These are phyloP conservation scores for Rhizopus stolonifer DNA, from an alignment of 371 early-diverging fungal genomes.

Conservation along the genomic window DNA sequence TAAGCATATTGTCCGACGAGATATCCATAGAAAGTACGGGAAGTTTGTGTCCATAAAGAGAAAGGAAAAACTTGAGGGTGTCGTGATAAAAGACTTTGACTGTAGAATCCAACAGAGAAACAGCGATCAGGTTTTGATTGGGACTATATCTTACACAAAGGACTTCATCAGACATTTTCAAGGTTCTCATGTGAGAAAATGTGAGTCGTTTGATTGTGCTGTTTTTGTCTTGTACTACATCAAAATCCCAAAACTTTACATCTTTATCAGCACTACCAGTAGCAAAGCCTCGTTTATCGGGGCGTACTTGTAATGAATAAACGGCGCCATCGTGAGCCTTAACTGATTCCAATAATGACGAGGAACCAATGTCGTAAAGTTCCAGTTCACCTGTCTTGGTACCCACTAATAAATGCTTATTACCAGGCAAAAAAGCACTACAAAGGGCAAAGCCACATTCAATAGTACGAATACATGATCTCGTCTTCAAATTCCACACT, in stretches of 20 bases:
- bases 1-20: constrained; percentile 85
- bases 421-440: constrained; percentile 88
- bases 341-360: constrained; percentile 76
- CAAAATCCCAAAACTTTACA: constrained; percentile 97
- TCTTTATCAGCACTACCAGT: constrained; percentile 94
- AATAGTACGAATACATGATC: constrained; percentile 82
- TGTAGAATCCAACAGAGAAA: constrained; percentile 89
- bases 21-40: constrained; percentile 96
- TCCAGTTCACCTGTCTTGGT: constrained; percentile 90
- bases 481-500: constrained; percentile 86
- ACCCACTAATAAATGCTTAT: constrained; percentile 85
- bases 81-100: constrained; percentile 96
- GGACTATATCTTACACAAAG: constrained; percentile 84
- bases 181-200: constrained; percentile 82
- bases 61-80: constrained; percentile 93
- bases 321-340: constrained; percentile 89
- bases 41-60: constrained; percentile 93
- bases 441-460: constrained; percentile 86
- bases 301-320: constrained; percentile 85
- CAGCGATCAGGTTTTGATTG: constrained; percentile 85
- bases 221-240: constrained; percentile 43
- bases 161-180: constrained; percentile 93
- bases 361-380: constrained; percentile 84
- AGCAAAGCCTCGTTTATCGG: constrained; percentile 85
- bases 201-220: constrained; percentile 60